phyloP scores from a whole-genome alignment of 495 filamentous ascomycete genomes.

The Xylaria cubensis region DNA sequence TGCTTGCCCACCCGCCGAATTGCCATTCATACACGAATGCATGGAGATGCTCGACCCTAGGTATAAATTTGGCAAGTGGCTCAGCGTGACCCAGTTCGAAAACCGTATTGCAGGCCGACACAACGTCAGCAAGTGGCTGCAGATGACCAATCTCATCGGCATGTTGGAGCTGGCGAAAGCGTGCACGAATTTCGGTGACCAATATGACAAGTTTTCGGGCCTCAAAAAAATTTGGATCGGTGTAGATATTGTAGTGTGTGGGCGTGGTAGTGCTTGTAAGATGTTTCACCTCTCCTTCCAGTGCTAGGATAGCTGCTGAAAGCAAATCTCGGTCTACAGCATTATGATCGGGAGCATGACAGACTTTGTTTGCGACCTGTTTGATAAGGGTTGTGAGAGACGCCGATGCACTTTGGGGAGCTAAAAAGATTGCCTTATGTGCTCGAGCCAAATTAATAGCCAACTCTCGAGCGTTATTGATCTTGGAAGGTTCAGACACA shows the following conservation, averaged over 20 bases:
- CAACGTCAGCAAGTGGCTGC: constrained; percentile 72
- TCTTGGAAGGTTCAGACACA: constrained; percentile 27
- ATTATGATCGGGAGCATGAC: constrained; percentile 41
- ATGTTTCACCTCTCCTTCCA: constrained; percentile 63
- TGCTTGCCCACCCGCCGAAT: constrained; percentile 76
- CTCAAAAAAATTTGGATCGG: constrained; percentile 75
- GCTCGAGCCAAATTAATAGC: constrained; percentile 52
- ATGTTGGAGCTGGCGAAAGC: constrained; percentile 72
- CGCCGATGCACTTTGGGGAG: constrained; percentile 39
- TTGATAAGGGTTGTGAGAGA: constrained; percentile 49
- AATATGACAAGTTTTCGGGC: constrained; percentile 71
- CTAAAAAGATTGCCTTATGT: constrained; percentile 58
- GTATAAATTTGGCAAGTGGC: constrained; percentile 83
- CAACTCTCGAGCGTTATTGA: constrained; percentile 48
- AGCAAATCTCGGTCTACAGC: constrained; percentile 58
- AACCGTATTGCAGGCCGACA: constrained; percentile 73
- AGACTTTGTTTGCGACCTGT: constrained; percentile 43
- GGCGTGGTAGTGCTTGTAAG: constrained; percentile 49
- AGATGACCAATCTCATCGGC: constrained; percentile 64
- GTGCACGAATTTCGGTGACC: constrained; percentile 67
- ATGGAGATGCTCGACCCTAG: constrained; percentile 84
- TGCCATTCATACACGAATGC: constrained; percentile 90
- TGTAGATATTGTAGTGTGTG: constrained; percentile 84
- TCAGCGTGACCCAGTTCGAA: constrained; percentile 79
- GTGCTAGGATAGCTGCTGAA: constrained; percentile 67